A percentile compares a stretch with the other conserved stretches of the same genome.
Evolutionary conservation across 495 filamentous ascomycete species (phyloP).

Genomic region (Penicillium lividum): DNA sequence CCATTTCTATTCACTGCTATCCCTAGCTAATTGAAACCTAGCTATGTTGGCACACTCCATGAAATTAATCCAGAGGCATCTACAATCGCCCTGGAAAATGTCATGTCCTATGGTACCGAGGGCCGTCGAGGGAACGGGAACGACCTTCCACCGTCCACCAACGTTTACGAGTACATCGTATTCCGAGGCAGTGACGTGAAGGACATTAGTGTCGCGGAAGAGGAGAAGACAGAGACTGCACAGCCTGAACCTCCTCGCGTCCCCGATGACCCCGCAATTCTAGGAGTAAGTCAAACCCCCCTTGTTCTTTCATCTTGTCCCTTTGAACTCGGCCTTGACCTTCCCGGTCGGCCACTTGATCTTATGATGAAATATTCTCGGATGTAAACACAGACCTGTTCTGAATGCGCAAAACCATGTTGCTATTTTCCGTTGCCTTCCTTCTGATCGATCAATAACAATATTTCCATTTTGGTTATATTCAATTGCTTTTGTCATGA

Average conservation of each 20-base stretch:
- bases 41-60: constrained; percentile 93
- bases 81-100: constrained; percentile 94
- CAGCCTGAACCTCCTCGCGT: constrained; percentile 66
- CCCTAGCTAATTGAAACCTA: constrained; percentile 40
- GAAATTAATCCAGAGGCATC: constrained; percentile 97
- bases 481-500: constrained; percentile 5
- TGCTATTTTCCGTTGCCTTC: constrained; percentile 99
- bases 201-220: constrained; percentile 86
- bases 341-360: constrained; percentile 30
- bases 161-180: constrained; percentile 97
- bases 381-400: constrained; percentile 61
- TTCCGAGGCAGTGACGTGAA: constrained; percentile 99
- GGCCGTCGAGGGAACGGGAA: constrained; percentile 74
- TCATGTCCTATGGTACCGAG: constrained; percentile 90
- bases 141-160: constrained; percentile 77
- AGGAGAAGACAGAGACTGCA: constrained; percentile 70
- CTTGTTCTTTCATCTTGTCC: constrained; percentile 9
- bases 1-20: neutral
- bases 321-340: constrained; percentile 6
- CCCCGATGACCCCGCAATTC: constrained; percentile 94
- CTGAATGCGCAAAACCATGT: constrained; percentile 91
- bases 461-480: constrained; percentile 12
- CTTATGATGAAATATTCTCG: constrained; percentile 64
- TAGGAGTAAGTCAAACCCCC: constrained; percentile 74
- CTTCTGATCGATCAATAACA: constrained; percentile 72